Conservation (phyloP, 768 basidiomycete species). For the Agaricus blazei region DNA sequence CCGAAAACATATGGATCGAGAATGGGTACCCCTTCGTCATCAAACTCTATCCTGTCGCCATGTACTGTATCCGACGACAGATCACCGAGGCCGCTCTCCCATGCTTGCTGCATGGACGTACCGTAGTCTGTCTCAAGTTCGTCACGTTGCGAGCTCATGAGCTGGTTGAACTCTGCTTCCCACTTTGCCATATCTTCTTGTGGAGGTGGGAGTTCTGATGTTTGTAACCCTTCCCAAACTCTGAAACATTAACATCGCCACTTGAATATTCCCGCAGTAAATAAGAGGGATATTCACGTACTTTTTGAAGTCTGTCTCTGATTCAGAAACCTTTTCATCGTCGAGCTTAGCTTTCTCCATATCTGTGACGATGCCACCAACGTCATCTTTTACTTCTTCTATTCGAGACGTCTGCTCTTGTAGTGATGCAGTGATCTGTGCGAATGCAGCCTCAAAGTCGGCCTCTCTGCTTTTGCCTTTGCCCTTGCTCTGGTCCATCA, state of each 20-base stretch:
- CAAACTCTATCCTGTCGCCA: slow-evolving; percentile 38
- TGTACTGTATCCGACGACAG: slow-evolving; percentile 25
- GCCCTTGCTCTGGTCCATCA: slow-evolving; percentile 41
- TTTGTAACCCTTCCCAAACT: slow-evolving; percentile 57
- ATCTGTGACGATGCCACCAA: slow-evolving; percentile 47
- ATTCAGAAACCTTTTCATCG: slow-evolving; percentile 15
- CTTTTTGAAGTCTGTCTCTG: slow-evolving; percentile 47
- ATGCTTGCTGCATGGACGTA: slow-evolving; percentile 55
- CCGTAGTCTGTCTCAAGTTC: slow-evolving; percentile 59
- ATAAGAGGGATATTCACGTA: slow-evolving; percentile 21
- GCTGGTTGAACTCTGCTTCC: slow-evolving; percentile 79
- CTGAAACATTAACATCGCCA: slow-evolving; percentile 27
- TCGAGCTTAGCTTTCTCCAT: slow-evolving; percentile 33
- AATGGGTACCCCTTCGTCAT: slow-evolving; percentile 73
- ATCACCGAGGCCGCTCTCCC: slow-evolving; percentile 52
- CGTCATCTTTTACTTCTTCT: slow-evolving; percentile 34
- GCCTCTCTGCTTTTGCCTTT: slow-evolving; percentile 79
- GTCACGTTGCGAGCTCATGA: slow-evolving; percentile 66
- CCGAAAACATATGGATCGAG: slow-evolving; percentile 74
- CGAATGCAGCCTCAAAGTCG: slow-evolving; percentile 86
- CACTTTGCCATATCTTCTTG: slow-evolving; percentile 68
- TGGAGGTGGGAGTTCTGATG: slow-evolving; percentile 51
- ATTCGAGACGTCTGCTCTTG: slow-evolving; percentile 25
- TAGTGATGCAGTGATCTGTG: slow-evolving; percentile 53
- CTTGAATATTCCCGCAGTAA: background rate